Base-by-base conservation (phyloP, 805 yeast species). In the Ogataea philodendri region DNA sequence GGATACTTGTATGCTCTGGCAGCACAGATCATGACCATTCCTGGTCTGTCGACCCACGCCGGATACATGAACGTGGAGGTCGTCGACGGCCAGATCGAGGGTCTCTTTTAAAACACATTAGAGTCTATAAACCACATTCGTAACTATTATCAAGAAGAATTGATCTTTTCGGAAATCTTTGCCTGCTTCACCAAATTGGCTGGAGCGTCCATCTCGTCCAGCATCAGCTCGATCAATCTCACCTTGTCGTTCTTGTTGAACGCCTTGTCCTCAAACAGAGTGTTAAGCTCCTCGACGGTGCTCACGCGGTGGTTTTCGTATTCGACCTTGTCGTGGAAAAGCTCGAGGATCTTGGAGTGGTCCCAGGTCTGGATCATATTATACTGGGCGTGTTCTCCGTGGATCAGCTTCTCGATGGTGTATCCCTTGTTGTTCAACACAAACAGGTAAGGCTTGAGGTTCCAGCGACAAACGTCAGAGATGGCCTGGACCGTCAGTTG, bases 1-100 rank as follows among this genome's bases (percentile, higher is more conserved):
- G 93, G 93, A 4, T 84, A 84, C 62, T 69, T 84, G 60, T 84
- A 83, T 55, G 93, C 90, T 5, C 69, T 84, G 52, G 93, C 94
- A 5, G 93, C 87, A 36, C 89, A 83, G 60, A 84, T 84, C 54
- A 85, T 80, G 69, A 84, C 94, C 28, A 84, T 84, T 52, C 94
- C 94, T 18, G 93, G 94, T 42, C 70, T 84, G 58, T 85, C 93
- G 39, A 84, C 94, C 4, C 84, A 82, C 56, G 78, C 85, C 59
- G 93, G 94, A 25, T 84, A 79, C 65, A 84, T 84, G 90, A 82
- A 84, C 51, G 87, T 84, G 32, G 93, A 84, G 62, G 87, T 84
- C 35, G 74, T 77, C 54, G 75, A 82, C 45, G 90, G 89, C 39
- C 85, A 84, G 54, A 84, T 84, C 48, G 89, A 83, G 52, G 93